Base-by-base conservation (phyloP, 495 filamentous ascomycete species). In the Lasiosphaeria hispida region DNA sequence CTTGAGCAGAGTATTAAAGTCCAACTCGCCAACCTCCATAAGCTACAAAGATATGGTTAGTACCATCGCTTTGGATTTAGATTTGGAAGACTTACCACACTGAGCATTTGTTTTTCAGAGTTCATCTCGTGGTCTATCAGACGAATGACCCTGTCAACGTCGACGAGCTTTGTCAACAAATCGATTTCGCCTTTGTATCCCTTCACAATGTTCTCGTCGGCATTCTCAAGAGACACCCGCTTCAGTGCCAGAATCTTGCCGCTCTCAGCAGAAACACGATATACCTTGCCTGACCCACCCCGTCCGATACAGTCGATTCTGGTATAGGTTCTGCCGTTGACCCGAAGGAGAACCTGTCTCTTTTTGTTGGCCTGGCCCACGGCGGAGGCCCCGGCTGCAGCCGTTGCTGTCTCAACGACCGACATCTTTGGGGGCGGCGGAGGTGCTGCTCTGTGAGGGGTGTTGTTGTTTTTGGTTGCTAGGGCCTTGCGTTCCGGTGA, bases 161-260 rank as follows among this genome's bases (percentile, higher is more conserved):
- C 87, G 34, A 85, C 80, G 33, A 98, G 72, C 64, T 88, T 89
- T 63, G 85, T 87, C 17, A 98, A 79, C 11, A 98, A 77, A 63
- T 97, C 94, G 60, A 98, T 98, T 72, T 98, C 94, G 30, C 95
- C 94, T 70, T 96, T 96, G 75, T 91, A 98, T 0, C 95, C 95
- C 56, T 83, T 76, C 57, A 98, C 83, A 2, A 89, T 87, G 9
- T 80, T 70, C 56, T 93, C 89, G 65, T 96, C 92, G n/a, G 87
- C 86, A 56, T 91, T 89, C 62, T 96, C 90, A 13, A 97, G 79
- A 3, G 92, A 90, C 4, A 97, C 94, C 42, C 90, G 82, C 74
- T 98, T 98, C 54, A 98, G 74, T 1, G 94, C 94, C 65, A 96
- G 91, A 67, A 94, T 89, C 72, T 92, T 95, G 60, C 86, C 91